Evolutionary conservation across 2,329 filamentous ascomycete species (phyloP).

Genomic region (Calonectria leucothoes): DNA sequence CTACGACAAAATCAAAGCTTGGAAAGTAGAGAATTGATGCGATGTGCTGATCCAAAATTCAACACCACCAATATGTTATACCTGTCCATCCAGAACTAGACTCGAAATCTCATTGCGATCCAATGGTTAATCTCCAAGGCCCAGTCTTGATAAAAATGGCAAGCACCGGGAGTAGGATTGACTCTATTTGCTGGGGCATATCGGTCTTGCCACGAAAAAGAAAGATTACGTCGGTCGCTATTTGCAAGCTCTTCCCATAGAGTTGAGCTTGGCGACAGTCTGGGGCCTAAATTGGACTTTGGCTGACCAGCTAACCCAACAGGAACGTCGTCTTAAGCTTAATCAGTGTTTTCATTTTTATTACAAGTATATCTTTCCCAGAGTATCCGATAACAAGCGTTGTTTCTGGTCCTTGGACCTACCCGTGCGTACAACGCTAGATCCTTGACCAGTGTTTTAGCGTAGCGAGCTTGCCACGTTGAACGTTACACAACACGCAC

Average conservation of each 20-base stretch:
- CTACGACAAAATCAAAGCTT: no score
- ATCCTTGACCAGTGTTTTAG: neutral
- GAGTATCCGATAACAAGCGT: no score
- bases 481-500: neutral
- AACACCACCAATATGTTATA: neutral
- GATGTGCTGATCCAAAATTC: neutral
- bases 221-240: no score
- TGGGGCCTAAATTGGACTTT: no score
- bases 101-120: neutral
- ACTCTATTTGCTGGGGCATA: neutral
- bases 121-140: neutral
- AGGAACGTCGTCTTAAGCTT: no score
- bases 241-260: no score
- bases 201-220: no score
- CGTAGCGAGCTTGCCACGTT: neutral
- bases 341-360: no score
- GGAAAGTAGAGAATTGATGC: neutral
- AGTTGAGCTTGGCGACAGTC: no score
- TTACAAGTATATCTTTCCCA: no score
- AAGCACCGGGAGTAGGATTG: neutral
- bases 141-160: neutral
- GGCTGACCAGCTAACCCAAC: no score
- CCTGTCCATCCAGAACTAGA: neutral
- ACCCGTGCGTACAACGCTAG: neutral
- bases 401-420: no score